phyloP scores from a whole-genome alignment of 2,329 filamentous ascomycete species.

The Colletotrichum sp. region DNA sequence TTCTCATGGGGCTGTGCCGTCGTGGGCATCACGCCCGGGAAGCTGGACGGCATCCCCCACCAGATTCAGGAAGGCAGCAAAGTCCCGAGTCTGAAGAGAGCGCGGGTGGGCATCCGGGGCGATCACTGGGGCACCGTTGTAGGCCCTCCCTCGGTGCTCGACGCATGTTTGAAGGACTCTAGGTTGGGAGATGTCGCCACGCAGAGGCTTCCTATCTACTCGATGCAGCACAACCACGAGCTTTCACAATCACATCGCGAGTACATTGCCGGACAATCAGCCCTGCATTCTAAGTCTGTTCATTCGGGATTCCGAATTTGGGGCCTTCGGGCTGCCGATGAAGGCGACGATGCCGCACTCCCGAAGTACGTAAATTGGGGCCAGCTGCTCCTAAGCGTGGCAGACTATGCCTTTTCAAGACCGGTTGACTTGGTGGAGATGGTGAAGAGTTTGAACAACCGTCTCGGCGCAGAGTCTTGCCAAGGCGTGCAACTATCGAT shows the following conservation, averaged over 20 bases:
- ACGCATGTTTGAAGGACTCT: background rate
- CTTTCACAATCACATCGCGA: background rate
- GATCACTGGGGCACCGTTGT: background rate
- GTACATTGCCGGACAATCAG: background rate
- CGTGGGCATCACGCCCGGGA: background rate
- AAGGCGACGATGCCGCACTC: background rate
- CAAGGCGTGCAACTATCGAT: background rate
- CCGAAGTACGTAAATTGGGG: background rate
- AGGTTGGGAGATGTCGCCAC: background rate
- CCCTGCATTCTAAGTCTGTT: background rate
- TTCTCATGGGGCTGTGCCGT: background rate
- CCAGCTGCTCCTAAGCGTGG: background rate
- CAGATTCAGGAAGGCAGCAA: background rate
- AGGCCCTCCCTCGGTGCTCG: background rate
- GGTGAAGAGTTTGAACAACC: background rate
- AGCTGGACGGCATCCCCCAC: background rate
- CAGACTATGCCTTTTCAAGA: background rate
- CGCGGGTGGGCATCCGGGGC: background rate
- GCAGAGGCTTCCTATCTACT: background rate
- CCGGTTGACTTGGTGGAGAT: background rate
- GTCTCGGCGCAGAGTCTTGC: background rate
- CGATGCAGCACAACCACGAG: conserved; percentile 2
- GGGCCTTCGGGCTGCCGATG: background rate
- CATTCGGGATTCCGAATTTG: background rate
- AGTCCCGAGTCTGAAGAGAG: background rate